Conservation (phyloP, 2,329 filamentous ascomycete genomes). For the Drechslerella dactyloides region DNA sequence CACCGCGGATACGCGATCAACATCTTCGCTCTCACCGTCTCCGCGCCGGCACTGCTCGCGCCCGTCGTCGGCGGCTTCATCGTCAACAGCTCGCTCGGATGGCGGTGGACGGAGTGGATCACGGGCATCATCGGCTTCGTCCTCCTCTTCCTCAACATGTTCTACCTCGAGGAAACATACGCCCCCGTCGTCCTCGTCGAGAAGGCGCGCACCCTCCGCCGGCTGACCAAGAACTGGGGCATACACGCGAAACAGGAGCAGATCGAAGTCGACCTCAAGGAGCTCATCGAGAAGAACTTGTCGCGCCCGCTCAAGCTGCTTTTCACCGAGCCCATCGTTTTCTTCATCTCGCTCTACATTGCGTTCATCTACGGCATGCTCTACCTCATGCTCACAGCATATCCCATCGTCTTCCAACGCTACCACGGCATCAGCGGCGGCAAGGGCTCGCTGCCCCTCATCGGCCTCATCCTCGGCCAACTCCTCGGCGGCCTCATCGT, state of each 20-base stretch:
- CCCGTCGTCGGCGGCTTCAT: constrained; percentile 75
- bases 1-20: constrained; percentile 67
- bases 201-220: constrained; percentile 68
- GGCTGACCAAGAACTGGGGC: constrained; percentile 72
- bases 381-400: constrained; percentile 85
- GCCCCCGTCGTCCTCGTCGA: constrained; percentile 69
- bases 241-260: constrained; percentile 75
- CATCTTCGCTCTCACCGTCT: constrained; percentile 68
- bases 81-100: constrained; percentile 67
- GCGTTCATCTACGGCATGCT: constrained; percentile 78
- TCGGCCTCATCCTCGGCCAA: constrained; percentile 80
- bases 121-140: constrained; percentile 68
- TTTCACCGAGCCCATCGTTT: constrained; percentile 72
- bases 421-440: constrained; percentile 72
- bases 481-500: constrained; percentile 71
- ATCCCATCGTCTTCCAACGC: constrained; percentile 77
- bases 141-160: constrained; percentile 66
- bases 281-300: constrained; percentile 68
- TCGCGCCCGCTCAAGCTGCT: constrained; percentile 71
- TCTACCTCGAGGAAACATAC: constrained; percentile 74
- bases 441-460: constrained; percentile 69
- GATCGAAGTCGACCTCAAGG: constrained; percentile 70
- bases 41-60: constrained; percentile 70
- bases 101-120: constrained; percentile 76
- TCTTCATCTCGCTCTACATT: constrained; percentile 73